Evolutionary conservation across 1,284 basidiomycete species (phyloP).

Genomic region (Puccinia polysora): DNA sequence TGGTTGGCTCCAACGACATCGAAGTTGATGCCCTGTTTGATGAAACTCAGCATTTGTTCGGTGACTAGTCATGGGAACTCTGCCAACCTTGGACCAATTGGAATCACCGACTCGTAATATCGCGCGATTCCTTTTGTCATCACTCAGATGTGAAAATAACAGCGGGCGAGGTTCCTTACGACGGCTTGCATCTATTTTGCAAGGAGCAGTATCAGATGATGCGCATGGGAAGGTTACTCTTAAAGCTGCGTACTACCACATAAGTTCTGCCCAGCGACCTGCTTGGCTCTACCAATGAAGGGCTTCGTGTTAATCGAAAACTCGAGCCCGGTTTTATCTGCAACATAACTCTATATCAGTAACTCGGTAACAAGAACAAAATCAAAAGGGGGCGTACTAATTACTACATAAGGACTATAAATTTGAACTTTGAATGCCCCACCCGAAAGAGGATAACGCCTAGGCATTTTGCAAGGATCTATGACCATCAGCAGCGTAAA

Average conservation of each 20-base stretch:
- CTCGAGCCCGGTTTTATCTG: conserved; percentile 78
- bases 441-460: conserved; percentile 74
- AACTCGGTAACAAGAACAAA: background rate
- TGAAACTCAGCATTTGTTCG: background rate
- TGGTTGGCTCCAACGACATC: conserved; percentile 89
- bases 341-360: background rate
- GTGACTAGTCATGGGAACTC: conserved; percentile 34
- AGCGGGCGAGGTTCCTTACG: conserved; percentile 53
- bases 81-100: conserved; percentile 75
- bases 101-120: conserved; percentile 80
- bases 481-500: conserved; percentile 50
- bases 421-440: conserved; percentile 99
- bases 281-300: conserved; percentile 67
- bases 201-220: background rate
- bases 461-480: conserved; percentile 18
- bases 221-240: conserved; percentile 16
- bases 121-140: conserved; percentile 76
- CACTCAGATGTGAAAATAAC: conserved; percentile 75
- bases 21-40: conserved; percentile 66
- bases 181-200: conserved; percentile 55
- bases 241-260: conserved; percentile 51
- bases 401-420: conserved; percentile 82
- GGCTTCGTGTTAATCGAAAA: conserved; percentile 73
- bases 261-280: conserved; percentile 73
- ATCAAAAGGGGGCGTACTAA: conserved; percentile 57